phyloP scores from a whole-genome alignment of 108 stramenopile species.

The Cyclotella sp. region DNA sequence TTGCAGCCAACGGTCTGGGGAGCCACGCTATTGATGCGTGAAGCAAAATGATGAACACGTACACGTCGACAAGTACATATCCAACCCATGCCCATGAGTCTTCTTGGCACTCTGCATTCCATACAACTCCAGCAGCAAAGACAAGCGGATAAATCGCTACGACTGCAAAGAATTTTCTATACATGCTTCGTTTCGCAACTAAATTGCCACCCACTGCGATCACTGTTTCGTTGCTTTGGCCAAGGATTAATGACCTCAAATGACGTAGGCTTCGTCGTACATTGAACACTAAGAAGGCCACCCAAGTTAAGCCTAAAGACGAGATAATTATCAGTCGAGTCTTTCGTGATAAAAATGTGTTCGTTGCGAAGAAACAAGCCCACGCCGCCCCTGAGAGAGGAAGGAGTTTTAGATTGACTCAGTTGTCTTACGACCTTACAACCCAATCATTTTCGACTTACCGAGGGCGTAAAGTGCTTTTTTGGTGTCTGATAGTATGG shows the following conservation, averaged over 20 bases:
- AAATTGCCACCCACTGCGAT: conserved; percentile 37
- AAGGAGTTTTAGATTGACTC: not conserved
- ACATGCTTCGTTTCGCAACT: conserved; percentile 45
- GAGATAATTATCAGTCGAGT: conserved; percentile 9
- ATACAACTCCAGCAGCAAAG: conserved; percentile 36
- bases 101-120: conserved; percentile 41
- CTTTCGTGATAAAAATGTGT: conserved; percentile 22
- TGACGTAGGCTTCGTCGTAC: conserved; percentile 38
- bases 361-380: conserved; percentile 34
- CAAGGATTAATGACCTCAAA: conserved; percentile 41
- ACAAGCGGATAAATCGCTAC: conserved; percentile 37
- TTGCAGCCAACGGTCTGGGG: conserved; percentile 27
- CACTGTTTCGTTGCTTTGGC: conserved; percentile 34
- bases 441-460: not conserved
- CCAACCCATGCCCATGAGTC: conserved; percentile 49
- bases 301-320: conserved; percentile 31
- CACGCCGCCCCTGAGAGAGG: conserved; percentile 10
- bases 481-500: conserved; percentile 20
- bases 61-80: conserved; percentile 42
- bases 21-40: conserved; percentile 48
- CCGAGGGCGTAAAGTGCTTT: conserved; percentile 25
- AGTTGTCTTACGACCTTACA: not conserved
- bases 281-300: conserved; percentile 38
- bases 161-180: conserved; percentile 40
- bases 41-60: conserved; percentile 39